phyloP scores from a whole-genome alignment of 495 filamentous ascomycete species.

The Aspergillus funiculosus region DNA sequence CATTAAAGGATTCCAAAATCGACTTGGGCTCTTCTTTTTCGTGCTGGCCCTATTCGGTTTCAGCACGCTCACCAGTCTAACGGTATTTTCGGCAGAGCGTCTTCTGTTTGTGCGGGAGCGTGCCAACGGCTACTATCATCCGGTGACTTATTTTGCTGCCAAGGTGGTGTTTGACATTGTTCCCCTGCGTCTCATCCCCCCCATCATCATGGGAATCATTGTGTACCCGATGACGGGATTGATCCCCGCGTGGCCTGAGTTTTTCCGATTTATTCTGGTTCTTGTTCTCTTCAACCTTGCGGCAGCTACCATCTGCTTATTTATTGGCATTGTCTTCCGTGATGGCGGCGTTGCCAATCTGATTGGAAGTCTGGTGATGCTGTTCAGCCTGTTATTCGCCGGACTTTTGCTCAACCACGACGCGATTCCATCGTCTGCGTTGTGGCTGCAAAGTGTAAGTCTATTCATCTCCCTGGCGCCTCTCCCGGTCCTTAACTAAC shows the following conservation, averaged over 20 bases:
- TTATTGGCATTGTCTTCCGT: conserved; percentile 92
- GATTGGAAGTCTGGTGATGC: conserved; percentile 93
- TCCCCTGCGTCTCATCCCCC: conserved; percentile 86
- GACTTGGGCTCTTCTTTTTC: conserved; percentile 98
- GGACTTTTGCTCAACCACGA: conserved; percentile 91
- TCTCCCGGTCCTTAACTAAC: conserved; percentile 15
- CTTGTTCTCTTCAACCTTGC: conserved; percentile 95
- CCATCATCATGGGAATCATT: conserved; percentile 93
- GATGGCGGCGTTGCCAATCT: conserved; percentile 91
- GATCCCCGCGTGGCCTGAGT: conserved; percentile 73
- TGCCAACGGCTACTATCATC: conserved; percentile 97
- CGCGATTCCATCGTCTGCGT: conserved; percentile 72
- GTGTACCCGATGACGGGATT: conserved; percentile 99
- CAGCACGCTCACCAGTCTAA: conserved; percentile 87
- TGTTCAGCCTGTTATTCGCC: conserved; percentile 92
- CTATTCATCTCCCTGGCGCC: background rate
- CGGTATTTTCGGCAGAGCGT: conserved; percentile 88
- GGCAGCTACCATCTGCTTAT: conserved; percentile 85
- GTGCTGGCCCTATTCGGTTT: conserved; percentile 93
- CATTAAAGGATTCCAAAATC: conserved; percentile 96
- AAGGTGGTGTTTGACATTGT: conserved; percentile 96
- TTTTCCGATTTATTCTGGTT: conserved; percentile 85
- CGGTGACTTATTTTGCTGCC: conserved; percentile 90
- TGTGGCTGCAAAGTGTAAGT: conserved; percentile 83
- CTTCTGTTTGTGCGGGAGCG: conserved; percentile 90